Conservation (phyloP, 2,329 filamentous ascomycete species). For the Elsinoe ampelina region DNA sequence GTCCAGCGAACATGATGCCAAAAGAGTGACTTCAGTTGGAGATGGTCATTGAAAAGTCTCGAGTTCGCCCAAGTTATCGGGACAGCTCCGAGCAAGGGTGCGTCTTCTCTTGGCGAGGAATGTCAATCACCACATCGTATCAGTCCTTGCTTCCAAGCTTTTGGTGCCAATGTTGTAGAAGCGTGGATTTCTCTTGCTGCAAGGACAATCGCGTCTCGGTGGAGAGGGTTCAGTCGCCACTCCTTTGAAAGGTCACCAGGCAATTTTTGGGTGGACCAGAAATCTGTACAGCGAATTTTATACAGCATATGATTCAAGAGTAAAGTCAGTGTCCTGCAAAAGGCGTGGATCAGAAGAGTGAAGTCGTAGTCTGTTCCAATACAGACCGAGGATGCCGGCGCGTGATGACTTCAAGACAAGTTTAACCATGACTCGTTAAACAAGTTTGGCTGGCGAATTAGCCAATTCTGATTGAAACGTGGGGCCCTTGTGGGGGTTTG, state of each 20-base stretch:
- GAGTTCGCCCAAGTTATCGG: constrained; percentile 7
- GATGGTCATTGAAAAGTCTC: background rate
- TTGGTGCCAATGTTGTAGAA: background rate
- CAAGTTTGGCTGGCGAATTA: background rate
- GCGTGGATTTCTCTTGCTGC: background rate
- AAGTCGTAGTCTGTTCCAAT: no score
- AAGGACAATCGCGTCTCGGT: no score
- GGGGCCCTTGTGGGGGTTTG: background rate
- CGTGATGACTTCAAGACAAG: constrained; percentile 1
- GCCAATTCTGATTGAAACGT: background rate
- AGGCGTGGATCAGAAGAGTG: no score
- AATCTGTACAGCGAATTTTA: no score
- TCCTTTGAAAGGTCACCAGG: no score
- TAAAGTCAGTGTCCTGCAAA: no score
- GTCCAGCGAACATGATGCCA: background rate
- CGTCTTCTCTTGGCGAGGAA: background rate
- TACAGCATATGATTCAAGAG: no score
- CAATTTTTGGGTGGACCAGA: no score
- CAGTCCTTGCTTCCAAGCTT: background rate
- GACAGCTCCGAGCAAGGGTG: background rate
- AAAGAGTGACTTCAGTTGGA: constrained; percentile 2
- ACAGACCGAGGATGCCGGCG: background rate
- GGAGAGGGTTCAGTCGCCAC: no score
- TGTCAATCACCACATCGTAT: background rate
- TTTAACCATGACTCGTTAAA: constrained; percentile 9